A percentile compares a stretch with the other conserved stretches of the same genome.
Evolutionary conservation across 2,329 filamentous ascomycete genomes (phyloP).

Genomic region (Tothia fuscella): DNA sequence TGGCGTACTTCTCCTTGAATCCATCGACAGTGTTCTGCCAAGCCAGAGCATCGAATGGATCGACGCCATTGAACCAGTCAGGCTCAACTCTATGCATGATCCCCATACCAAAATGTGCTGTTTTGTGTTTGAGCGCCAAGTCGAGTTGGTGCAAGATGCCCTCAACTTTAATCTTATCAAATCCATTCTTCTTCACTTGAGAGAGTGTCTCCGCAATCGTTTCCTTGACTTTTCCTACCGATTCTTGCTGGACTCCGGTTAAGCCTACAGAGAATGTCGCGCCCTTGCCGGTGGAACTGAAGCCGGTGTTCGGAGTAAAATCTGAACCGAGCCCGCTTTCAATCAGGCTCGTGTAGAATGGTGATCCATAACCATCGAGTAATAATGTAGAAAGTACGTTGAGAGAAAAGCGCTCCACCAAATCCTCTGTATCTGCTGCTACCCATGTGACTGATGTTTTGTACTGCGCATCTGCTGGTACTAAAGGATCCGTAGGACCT

Average conservation of each 20-base stretch:
- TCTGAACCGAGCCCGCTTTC: constrained; percentile 84
- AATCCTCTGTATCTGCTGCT: constrained; percentile 68
- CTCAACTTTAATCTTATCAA: constrained; percentile 82
- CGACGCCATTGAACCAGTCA: constrained; percentile 89
- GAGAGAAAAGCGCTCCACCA: constrained; percentile 80
- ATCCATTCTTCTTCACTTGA: constrained; percentile 61
- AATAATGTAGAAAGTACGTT: constrained; percentile 72
- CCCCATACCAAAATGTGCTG: constrained; percentile 84
- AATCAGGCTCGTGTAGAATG: constrained; percentile 77
- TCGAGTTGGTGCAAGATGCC: constrained; percentile 91
- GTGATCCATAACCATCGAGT: constrained; percentile 90
- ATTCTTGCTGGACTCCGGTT: constrained; percentile 73
- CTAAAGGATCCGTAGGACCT: constrained; percentile 77
- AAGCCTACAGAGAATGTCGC: constrained; percentile 85
- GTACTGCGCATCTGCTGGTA: constrained; percentile 74
- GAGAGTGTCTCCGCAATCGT: constrained; percentile 61
- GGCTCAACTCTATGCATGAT: constrained; percentile 81
- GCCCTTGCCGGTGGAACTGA: constrained; percentile 63
- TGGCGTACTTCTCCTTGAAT: constrained; percentile 65
- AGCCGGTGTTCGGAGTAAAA: constrained; percentile 89
- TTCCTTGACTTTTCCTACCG: constrained; percentile 65
- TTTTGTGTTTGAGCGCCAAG: constrained; percentile 90
- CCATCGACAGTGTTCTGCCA: constrained; percentile 82
- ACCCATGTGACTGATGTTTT: constrained; percentile 95
- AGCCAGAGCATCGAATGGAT: constrained; percentile 80